phyloP scores from a whole-genome alignment of 2,329 filamentous ascomycete species.

The Trichoderma oligosporum region DNA sequence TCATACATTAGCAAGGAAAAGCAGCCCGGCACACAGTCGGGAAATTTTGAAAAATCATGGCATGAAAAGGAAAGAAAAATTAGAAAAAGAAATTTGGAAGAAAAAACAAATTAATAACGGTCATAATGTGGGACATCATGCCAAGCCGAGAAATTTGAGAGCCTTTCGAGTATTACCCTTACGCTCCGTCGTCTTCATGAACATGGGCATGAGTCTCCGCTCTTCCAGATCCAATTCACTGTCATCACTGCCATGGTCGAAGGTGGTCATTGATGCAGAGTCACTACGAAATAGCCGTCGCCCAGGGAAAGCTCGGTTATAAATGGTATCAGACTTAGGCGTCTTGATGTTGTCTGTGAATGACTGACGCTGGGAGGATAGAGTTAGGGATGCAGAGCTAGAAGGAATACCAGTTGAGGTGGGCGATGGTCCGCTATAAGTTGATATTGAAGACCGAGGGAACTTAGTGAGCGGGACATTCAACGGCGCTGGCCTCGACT shows the following conservation, averaged over 20 bases:
- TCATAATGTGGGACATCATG: background rate
- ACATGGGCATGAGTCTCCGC: conserved; percentile 51
- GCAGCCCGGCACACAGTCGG: background rate
- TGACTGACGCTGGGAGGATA: conserved; percentile 17
- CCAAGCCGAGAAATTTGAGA: conserved; percentile 50
- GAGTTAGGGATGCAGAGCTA: conserved; percentile 15
- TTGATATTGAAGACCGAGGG: conserved; percentile 24
- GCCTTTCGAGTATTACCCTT: conserved; percentile 49
- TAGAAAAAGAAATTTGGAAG: background rate
- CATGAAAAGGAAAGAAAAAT: background rate
- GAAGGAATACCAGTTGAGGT: conserved; percentile 3
- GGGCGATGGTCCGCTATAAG: conserved; percentile 25
- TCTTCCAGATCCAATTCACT: conserved; percentile 47
- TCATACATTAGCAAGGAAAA: background rate
- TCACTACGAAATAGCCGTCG: conserved; percentile 25
- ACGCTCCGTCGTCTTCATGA: conserved; percentile 34
- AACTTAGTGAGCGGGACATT: conserved; percentile 33
- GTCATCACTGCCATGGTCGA: conserved; percentile 38
- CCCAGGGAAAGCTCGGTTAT: conserved; percentile 30
- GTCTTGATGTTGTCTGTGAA: conserved; percentile 27
- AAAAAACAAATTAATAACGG: background rate
- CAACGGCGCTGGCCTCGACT: conserved; percentile 28
- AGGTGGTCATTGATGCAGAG: conserved; percentile 32
- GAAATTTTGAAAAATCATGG: background rate
- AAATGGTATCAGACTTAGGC: conserved; percentile 30